Evolutionary conservation across 805 yeast species (phyloP).

Genomic region (Suhomyces sp.): DNA sequence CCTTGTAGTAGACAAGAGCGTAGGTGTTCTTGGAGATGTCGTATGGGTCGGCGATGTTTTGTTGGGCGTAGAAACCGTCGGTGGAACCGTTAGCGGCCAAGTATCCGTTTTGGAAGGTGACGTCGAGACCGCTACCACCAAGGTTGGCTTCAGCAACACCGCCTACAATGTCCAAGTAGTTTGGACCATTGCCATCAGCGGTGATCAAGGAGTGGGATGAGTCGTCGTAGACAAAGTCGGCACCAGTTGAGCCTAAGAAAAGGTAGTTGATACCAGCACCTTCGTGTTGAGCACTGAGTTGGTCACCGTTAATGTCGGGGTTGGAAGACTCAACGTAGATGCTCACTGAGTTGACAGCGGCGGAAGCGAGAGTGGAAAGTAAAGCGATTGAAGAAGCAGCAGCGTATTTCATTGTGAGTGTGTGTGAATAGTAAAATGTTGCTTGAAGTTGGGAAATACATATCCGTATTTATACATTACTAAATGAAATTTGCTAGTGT

Average conservation of each 20-base stretch:
- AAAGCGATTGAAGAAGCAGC: constrained; percentile 5
- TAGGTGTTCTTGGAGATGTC: constrained; percentile 22
- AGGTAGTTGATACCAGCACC: constrained; percentile 46
- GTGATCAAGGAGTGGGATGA: neutral
- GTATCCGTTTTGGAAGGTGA: constrained; percentile 16
- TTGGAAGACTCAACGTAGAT: constrained; percentile 1
- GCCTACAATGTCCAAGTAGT: neutral
- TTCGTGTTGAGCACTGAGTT: constrained; percentile 28
- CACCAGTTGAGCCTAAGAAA: constrained; percentile 23
- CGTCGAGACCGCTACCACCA: constrained; percentile 5
- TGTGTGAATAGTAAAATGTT: neutral
- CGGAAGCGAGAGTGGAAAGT: constrained; percentile 2
- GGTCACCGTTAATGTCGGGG: constrained; percentile 3
- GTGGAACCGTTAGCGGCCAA: constrained; percentile 28
- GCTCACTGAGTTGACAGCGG: neutral
- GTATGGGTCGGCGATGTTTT: constrained; percentile 45
- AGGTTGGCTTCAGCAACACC: constrained; percentile 10
- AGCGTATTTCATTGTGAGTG: constrained; percentile 4
- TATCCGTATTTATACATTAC: neutral
- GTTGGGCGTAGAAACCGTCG: constrained; percentile 36
- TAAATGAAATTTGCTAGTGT: neutral
- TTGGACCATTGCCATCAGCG: neutral
- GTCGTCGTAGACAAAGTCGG: constrained; percentile 18
- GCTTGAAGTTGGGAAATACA: neutral
- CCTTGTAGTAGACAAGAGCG: constrained; percentile 19